A percentile compares a stretch with the other conserved stretches of the same genome.
phyloP scores from a whole-genome alignment of 768 basidiomycete genomes.

The Panus rudis region DNA sequence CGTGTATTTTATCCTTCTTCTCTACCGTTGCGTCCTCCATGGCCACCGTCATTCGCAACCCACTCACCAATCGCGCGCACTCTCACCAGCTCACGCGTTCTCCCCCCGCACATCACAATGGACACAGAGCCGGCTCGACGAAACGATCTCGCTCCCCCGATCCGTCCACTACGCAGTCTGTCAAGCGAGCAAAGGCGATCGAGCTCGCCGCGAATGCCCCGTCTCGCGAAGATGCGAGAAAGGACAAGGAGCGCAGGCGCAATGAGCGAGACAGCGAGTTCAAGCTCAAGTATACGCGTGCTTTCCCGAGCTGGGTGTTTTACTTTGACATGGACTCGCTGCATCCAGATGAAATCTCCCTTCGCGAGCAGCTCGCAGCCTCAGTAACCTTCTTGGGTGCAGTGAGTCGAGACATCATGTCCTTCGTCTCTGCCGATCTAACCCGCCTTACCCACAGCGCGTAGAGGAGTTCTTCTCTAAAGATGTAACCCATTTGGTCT shows the following conservation, averaged over 20 bases:
- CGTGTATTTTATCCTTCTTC: too few species aligned
- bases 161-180: constrained; percentile 18
- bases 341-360: too few species aligned
- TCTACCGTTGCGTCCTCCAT: constrained; percentile 25
- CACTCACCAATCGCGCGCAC: constrained; percentile 35
- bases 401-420: too few species aligned
- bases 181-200: constrained; percentile 39
- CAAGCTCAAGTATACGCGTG: constrained; percentile 73
- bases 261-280: constrained; percentile 62
- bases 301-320: constrained; percentile 81
- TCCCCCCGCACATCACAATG: constrained; percentile 25
- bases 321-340: constrained; percentile 69
- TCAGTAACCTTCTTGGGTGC: constrained; percentile 68
- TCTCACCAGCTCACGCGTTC: constrained; percentile 28
- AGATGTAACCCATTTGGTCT: constrained; percentile 83
- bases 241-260: constrained; percentile 40
- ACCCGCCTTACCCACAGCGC: constrained; percentile 37
- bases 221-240: constrained; percentile 30
- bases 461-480: constrained; percentile 87
- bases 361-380: too few species aligned
- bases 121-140: constrained; percentile 23
- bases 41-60: constrained; percentile 43
- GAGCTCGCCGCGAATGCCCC: constrained; percentile 13
- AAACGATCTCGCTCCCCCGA: constrained; percentile 52
- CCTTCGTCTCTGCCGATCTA: too few species aligned